phyloP scores from a whole-genome alignment of 371 early-diverging fungal species.

The Chytridiales sp. region DNA sequence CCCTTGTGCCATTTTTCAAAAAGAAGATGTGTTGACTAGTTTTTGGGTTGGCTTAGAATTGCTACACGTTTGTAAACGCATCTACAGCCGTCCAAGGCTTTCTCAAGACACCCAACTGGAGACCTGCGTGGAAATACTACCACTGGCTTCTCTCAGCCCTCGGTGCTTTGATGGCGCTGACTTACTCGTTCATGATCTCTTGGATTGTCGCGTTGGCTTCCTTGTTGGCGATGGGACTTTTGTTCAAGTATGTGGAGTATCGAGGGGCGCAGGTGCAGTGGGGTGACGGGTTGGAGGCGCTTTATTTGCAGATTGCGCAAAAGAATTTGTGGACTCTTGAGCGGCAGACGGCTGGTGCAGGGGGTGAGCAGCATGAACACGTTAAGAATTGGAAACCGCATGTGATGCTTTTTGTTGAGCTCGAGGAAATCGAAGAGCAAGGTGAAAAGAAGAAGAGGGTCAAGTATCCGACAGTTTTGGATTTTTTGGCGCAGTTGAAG shows the following conservation, averaged over 20 bases:
- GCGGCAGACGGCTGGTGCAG: neutral
- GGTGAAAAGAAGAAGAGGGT: slow-evolving; percentile 3
- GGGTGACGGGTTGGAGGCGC: slow-evolving; percentile 28
- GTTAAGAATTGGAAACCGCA: slow-evolving; percentile 41
- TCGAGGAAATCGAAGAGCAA: slow-evolving; percentile 8
- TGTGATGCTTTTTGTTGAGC: slow-evolving; percentile 27
- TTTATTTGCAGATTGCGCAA: slow-evolving; percentile 36
- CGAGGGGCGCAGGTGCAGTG: slow-evolving; percentile 33
- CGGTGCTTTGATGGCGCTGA: slow-evolving; percentile 24
- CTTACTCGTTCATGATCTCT: slow-evolving; percentile 32
- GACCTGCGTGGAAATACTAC: slow-evolving; percentile 34
- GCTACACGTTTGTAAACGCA: slow-evolving; percentile 30
- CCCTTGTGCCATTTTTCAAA: too few species aligned
- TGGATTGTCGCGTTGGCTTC: slow-evolving; percentile 21
- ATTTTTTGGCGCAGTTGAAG: slow-evolving; percentile 31
- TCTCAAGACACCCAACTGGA: slow-evolving; percentile 35
- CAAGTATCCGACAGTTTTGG: slow-evolving; percentile 7
- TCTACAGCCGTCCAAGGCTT: slow-evolving; percentile 27
- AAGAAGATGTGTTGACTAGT: neutral
- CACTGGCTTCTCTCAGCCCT: slow-evolving; percentile 33
- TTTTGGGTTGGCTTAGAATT: slow-evolving; percentile 8
- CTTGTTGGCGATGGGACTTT: slow-evolving; percentile 10
- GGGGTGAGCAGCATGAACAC: too few species aligned
- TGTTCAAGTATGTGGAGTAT: slow-evolving; percentile 30
- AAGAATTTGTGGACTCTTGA: slow-evolving; percentile 32